These are phyloP conservation scores for Elymus sibiricus DNA, from an alignment of 176 grass and related monocot genomes.

Conservation along the genomic window DNA sequence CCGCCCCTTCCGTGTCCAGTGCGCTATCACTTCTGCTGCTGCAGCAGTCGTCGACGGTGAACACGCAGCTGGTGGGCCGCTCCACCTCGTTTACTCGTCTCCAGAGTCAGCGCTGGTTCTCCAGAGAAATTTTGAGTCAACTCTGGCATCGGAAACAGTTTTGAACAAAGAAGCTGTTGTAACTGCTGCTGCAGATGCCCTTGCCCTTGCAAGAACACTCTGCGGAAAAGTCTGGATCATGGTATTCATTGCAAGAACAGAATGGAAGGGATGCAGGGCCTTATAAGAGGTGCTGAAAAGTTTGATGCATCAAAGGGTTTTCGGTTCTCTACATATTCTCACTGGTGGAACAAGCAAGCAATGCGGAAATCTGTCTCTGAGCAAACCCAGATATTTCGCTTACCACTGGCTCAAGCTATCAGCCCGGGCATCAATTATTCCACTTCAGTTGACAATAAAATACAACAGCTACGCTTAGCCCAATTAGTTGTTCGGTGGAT, in stretches of 20 bases:
- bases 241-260: slow-evolving; percentile 70
- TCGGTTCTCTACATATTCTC: slow-evolving; percentile 91
- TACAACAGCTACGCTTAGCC: no score
- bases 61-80: background rate
- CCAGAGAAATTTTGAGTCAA: slow-evolving; percentile 40
- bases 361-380: slow-evolving; percentile 70
- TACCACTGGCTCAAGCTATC: slow-evolving; percentile 27
- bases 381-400: slow-evolving; percentile 67
- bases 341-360: slow-evolving; percentile 99
- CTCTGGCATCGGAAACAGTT: slow-evolving; percentile 37
- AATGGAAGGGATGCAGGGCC: slow-evolving; percentile 91
- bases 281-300: slow-evolving; percentile 74
- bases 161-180: slow-evolving; percentile 46
- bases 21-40: slow-evolving; percentile 5
- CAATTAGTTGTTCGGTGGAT: no score
- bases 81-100: slow-evolving; percentile 21
- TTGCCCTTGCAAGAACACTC: slow-evolving; percentile 58
- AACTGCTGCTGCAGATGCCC: slow-evolving; percentile 46
- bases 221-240: slow-evolving; percentile 57
- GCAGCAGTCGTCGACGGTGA: slow-evolving; percentile 20
- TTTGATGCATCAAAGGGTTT: slow-evolving; percentile 95
- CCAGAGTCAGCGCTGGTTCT: background rate
- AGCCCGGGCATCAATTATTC: no score
- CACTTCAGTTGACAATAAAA: no score
- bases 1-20: slow-evolving; percentile 19